Conservation (phyloP, 768 basidiomycete genomes). For the Amanita pseudoporphyria region DNA sequence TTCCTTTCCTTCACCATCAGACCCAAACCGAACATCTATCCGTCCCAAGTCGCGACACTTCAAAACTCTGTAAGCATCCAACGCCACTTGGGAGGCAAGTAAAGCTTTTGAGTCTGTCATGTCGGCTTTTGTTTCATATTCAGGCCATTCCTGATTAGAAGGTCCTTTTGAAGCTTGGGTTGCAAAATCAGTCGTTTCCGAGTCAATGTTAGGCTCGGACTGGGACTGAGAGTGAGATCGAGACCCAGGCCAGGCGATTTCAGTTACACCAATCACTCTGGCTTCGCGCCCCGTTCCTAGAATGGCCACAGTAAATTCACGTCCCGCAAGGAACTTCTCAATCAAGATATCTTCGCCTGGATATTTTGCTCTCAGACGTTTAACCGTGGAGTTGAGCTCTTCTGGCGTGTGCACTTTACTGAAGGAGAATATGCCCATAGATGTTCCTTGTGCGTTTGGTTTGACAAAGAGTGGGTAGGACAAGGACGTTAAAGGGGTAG, state of each 20-base stretch:
- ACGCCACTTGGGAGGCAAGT: constrained; percentile 11
- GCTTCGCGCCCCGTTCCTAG: constrained; percentile 16
- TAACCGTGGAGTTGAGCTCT: constrained; percentile 3
- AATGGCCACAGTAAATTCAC: constrained; percentile 18
- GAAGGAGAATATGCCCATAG: constrained; percentile 13
- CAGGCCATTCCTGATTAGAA: not conserved
- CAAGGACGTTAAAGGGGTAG: constrained; percentile 8
- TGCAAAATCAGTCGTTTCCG: not conserved
- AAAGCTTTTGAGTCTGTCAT: constrained; percentile 6
- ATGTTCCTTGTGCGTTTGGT: constrained; percentile 13
- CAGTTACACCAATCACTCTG: constrained; percentile 11
- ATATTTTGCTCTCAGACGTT: constrained; percentile 10
- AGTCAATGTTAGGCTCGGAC: too few relatives aligned
- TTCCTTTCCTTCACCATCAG: not conserved
- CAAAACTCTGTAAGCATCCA: not conserved
- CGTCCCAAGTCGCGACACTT: not conserved
- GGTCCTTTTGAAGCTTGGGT: not conserved
- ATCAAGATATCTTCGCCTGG: constrained; percentile 15
- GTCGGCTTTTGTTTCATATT: not conserved
- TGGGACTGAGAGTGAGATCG: not conserved
- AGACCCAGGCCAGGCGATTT: not conserved
- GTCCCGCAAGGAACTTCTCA: constrained; percentile 16
- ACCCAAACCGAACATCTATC: not conserved
- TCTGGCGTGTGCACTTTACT: constrained; percentile 13
- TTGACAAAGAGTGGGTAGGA: constrained; percentile 18